Evolutionary conservation across 371 early-diverging fungal genomes (phyloP).

Genomic region (Mucor saturninus): DNA sequence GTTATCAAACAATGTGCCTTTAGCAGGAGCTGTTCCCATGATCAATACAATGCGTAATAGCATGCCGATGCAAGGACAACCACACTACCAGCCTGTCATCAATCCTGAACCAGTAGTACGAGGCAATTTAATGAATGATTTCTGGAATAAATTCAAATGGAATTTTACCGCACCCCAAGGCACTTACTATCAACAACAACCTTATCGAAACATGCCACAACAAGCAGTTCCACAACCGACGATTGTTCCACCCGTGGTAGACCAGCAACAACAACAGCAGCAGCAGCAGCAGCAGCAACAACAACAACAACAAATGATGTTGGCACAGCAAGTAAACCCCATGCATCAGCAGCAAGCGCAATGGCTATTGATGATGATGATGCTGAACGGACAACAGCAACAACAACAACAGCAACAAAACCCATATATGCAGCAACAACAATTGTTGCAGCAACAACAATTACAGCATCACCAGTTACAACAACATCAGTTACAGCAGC

Average conservation of each 20-base stretch:
- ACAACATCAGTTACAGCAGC: neutral
- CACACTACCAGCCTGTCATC: neutral
- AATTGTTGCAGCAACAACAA: conserved; percentile 10
- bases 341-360: neutral
- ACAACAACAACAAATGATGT: conserved; percentile 9
- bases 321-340: too few species aligned
- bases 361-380: conserved; percentile 7
- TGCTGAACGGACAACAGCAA: conserved; percentile 4
- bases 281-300: conserved; percentile 7
- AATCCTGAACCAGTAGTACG: neutral
- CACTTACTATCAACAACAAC: neutral
- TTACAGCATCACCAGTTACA: neutral
- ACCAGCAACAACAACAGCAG: conserved; percentile 3
- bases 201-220: neutral
- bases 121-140: conserved; percentile 5
- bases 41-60: neutral
- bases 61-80: neutral
- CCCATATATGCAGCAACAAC: conserved; percentile 5
- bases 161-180: neutral
- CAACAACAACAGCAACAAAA: conserved; percentile 7
- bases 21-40: too few species aligned
- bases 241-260: neutral
- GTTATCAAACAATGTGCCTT: too few species aligned
- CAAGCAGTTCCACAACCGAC: neutral
- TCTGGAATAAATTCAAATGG: neutral